Percentiles rank a stretch among this genome's conserved stretches.
phyloP scores from a whole-genome alignment of 352 stramenopile species.

The Pythium angustatum region DNA sequence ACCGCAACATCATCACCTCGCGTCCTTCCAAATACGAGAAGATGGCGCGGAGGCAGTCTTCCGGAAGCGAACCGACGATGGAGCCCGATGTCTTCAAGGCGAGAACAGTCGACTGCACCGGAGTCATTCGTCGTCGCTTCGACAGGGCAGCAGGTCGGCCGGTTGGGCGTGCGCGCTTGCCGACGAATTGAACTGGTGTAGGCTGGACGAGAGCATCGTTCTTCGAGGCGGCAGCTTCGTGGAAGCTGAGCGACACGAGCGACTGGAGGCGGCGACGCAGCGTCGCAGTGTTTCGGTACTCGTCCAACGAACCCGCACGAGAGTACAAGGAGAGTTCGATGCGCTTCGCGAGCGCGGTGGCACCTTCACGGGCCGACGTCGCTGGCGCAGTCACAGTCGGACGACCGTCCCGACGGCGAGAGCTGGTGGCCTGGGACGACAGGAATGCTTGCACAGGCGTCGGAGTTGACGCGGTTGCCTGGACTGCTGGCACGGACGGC shows the following conservation, averaged over 20 bases:
- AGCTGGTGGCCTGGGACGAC: constrained; percentile 5
- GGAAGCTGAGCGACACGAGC: constrained; percentile 65
- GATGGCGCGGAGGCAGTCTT: constrained; percentile 56
- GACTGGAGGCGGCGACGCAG: constrained; percentile 70
- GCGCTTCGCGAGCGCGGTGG: constrained; percentile 55
- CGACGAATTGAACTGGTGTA: background rate
- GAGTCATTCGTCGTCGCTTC: constrained; percentile 45
- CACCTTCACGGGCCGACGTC: constrained; percentile 32
- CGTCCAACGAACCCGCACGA: constrained; percentile 55
- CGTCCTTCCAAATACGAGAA: constrained; percentile 67
- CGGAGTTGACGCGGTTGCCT: background rate
- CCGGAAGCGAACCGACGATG: constrained; percentile 24
- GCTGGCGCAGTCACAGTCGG: background rate
- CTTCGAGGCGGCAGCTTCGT: constrained; percentile 52
- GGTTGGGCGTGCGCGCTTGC: constrained; percentile 1
- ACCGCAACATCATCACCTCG: constrained; percentile 48
- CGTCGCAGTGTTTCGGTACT: constrained; percentile 73
- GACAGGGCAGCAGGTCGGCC: background rate
- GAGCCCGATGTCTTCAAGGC: background rate
- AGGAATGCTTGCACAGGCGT: constrained; percentile 13
- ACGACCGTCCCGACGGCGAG: constrained; percentile 22
- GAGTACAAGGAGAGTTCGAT: constrained; percentile 80
- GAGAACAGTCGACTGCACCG: background rate
- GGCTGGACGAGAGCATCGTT: constrained; percentile 9
- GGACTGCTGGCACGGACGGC: background rate